These are phyloP conservation scores for Sanghuangporus weigelae DNA, from an alignment of 1,284 basidiomycete genomes.

Conservation along the genomic window DNA sequence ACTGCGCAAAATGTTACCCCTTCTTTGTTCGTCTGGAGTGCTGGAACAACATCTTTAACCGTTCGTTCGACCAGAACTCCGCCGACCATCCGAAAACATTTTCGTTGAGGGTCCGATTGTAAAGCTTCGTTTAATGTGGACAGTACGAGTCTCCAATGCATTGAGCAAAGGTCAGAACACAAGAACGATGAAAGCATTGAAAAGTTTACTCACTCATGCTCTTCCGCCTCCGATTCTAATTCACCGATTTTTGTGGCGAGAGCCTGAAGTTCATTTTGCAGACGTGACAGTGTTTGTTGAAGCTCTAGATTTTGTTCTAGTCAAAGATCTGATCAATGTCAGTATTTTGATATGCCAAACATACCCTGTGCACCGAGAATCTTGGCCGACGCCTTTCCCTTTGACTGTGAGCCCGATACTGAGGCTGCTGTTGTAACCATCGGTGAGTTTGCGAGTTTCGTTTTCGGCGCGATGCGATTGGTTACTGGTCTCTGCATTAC, in stretches of 20 bases:
- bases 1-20: conserved; percentile 49
- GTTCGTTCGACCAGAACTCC: conserved; percentile 95
- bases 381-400: conserved; percentile 39
- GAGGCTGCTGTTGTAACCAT: conserved; percentile 14
- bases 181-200: neutral
- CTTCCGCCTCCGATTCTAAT: conserved; percentile 89
- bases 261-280: conserved; percentile 80
- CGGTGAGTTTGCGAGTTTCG: neutral
- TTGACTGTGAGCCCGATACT: conserved; percentile 35
- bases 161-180: neutral
- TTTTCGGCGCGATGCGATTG: conserved; percentile 11
- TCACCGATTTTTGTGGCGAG: conserved; percentile 91
- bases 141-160: conserved; percentile 71
- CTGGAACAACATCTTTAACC: conserved; percentile 92
- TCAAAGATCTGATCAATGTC: conserved; percentile 14
- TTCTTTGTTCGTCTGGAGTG: conserved; percentile 78
- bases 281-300: conserved; percentile 67
- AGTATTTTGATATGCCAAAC: conserved; percentile 20
- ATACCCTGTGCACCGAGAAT: conserved; percentile 66
- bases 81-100: conserved; percentile 96
- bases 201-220: conserved; percentile 60
- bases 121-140: conserved; percentile 79
- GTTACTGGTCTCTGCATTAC: conserved; percentile 5
- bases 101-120: conserved; percentile 77
- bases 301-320: conserved; percentile 57